Evolutionary conservation across 139 green algal genomes (phyloP).

Genomic region (Haematococcus sp.): DNA sequence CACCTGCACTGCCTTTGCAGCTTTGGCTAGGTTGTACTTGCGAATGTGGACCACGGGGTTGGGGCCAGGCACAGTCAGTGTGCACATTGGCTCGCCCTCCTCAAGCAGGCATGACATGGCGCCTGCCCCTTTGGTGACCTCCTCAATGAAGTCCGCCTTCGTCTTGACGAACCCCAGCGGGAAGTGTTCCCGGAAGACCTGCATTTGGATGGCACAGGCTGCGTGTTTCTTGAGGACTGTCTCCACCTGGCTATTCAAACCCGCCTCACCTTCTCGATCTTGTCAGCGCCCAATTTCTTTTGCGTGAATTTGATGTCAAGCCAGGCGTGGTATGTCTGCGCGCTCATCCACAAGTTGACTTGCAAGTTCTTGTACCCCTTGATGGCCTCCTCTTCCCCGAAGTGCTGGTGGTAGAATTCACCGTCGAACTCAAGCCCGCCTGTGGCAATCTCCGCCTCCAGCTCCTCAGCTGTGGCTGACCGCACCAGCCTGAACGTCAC

Average conservation of each 20-base stretch:
- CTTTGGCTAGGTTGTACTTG: background rate
- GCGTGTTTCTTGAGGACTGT: slow-evolving; percentile 6
- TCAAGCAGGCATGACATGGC: slow-evolving; percentile 7
- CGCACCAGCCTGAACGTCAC: slow-evolving; percentile 10
- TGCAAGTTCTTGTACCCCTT: slow-evolving; percentile 37
- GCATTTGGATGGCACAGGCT: background rate
- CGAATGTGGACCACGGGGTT: background rate
- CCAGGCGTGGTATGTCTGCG: slow-evolving; percentile 35
- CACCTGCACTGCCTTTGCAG: slow-evolving; percentile 6
- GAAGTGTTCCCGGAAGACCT: slow-evolving; percentile 10
- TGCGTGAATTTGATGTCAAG: slow-evolving; percentile 47
- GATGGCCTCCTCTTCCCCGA: slow-evolving; percentile 31
- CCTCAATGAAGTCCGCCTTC: slow-evolving; percentile 28
- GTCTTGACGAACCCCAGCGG: slow-evolving; percentile 12
- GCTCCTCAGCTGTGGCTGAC: background rate
- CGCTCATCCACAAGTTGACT: slow-evolving; percentile 49
- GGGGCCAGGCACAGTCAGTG: background rate
- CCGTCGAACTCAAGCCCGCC: slow-evolving; percentile 20
- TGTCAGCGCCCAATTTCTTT: slow-evolving; percentile 40
- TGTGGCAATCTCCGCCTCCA: slow-evolving; percentile 25
- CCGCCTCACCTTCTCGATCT: slow-evolving; percentile 30
- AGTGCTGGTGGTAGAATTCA: slow-evolving; percentile 45
- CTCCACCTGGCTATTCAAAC: background rate
- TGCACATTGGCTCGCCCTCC: slow-evolving; percentile 30
- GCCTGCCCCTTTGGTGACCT: background rate